Evolutionary conservation across 495 filamentous ascomycete genomes (phyloP).

Genomic region (Talaromyces nanjingensis): DNA sequence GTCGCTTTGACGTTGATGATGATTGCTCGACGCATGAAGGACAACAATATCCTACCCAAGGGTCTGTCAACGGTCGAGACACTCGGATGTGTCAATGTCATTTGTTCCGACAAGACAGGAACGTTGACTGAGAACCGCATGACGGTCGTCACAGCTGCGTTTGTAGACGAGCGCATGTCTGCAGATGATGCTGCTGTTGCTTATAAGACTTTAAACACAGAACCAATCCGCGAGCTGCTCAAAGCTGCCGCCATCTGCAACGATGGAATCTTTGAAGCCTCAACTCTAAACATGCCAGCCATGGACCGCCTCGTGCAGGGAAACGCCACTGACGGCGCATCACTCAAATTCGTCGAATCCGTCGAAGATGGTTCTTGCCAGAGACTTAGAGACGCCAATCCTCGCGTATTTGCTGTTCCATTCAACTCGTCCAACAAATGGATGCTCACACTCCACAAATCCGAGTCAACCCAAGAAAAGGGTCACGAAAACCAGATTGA

Average conservation of each 20-base stretch:
- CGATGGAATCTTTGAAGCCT: conserved; percentile 56
- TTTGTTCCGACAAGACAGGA: conserved; percentile 66
- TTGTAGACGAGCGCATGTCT: conserved; percentile 5
- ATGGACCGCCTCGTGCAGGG: conserved; percentile 52
- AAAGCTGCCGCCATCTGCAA: conserved; percentile 56
- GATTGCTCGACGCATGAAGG: conserved; percentile 53
- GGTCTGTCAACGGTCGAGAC: conserved; percentile 64
- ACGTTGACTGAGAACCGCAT: conserved; percentile 61
- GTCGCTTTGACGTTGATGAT: conserved; percentile 51
- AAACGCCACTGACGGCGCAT: conserved; percentile 63
- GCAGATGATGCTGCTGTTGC: not conserved
- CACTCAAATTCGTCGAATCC: conserved; percentile 56
- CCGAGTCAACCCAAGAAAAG: not conserved
- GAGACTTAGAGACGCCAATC: conserved; percentile 44
- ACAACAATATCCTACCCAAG: conserved; percentile 59
- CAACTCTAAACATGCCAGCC: conserved; percentile 42
- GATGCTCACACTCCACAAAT: conserved; percentile 41
- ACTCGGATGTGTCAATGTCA: conserved; percentile 57
- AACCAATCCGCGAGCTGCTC: conserved; percentile 40
- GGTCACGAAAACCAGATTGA: not conserved
- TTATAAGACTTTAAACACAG: conserved; percentile 5
- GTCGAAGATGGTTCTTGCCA: conserved; percentile 28
- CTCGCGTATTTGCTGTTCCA: conserved; percentile 50
- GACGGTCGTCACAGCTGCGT: conserved; percentile 32
- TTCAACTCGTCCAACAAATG: conserved; percentile 76